Evolutionary conservation across 768 basidiomycete genomes (phyloP).

Genomic region (Russula sp.): DNA sequence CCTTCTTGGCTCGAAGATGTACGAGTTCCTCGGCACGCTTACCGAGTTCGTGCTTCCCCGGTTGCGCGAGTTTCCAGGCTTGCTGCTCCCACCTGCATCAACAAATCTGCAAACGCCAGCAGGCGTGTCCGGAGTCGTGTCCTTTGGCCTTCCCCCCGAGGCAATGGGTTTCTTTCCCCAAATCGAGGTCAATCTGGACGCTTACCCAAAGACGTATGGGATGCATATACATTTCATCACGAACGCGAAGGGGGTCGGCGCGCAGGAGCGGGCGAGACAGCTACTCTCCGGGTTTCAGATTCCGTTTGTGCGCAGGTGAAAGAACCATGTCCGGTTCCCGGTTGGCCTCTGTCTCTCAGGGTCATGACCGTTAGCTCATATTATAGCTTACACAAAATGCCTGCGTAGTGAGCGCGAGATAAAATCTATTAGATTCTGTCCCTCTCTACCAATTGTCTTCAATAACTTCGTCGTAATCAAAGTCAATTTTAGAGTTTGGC

Average conservation of each 20-base stretch:
- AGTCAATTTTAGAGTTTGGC: neutral
- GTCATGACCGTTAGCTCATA: neutral
- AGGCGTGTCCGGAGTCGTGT: conserved; percentile 82
- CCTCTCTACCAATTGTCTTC: neutral
- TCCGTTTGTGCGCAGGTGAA: conserved; percentile 60
- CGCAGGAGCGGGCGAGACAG: conserved; percentile 83
- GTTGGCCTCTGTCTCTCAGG: neutral
- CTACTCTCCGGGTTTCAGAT: conserved; percentile 90
- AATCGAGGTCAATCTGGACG: conserved; percentile 89
- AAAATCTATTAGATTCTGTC: neutral
- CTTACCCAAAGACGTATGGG: conserved; percentile 81
- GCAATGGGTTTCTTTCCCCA: conserved; percentile 94
- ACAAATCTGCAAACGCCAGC: conserved; percentile 69
- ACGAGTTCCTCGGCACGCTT: conserved; percentile 84
- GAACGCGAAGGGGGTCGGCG: conserved; percentile 81
- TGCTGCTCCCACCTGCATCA: conserved; percentile 73
- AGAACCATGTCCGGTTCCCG: neutral
- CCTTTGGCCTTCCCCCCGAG: conserved; percentile 77
- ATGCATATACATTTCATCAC: conserved; percentile 96
- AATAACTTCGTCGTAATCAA: neutral
- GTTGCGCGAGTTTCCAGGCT: conserved; percentile 82
- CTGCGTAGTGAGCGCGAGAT: conserved; percentile 1
- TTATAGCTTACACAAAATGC: neutral
- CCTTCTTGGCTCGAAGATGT: conserved; percentile 89
- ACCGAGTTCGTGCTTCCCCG: conserved; percentile 95